Conservation (phyloP, 805 yeast species). For the Candida corydali region DNA sequence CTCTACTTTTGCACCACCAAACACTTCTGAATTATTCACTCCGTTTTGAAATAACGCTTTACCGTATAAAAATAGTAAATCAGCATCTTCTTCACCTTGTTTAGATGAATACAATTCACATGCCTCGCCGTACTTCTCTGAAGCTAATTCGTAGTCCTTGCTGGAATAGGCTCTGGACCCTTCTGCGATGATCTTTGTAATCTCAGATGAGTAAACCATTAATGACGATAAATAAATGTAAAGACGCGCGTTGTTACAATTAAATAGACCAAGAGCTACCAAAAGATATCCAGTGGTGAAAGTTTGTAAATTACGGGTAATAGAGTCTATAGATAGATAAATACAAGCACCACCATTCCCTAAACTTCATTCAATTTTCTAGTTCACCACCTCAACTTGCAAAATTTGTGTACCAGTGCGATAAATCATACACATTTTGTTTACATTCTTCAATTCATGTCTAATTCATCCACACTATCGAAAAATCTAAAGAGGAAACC, state of each 20-base stretch:
- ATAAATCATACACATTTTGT: no score
- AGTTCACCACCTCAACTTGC: no score
- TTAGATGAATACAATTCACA: slow-evolving; percentile 53
- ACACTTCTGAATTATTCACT: slow-evolving; percentile 66
- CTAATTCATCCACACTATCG: slow-evolving; percentile 5
- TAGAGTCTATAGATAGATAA: no score
- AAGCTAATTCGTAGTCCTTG: slow-evolving; percentile 65
- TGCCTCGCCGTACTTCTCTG: slow-evolving; percentile 67
- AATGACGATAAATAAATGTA: not conserved
- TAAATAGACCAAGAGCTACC: not conserved
- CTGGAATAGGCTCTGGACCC: slow-evolving; percentile 65
- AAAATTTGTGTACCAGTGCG: no score
- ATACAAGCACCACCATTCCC: no score
- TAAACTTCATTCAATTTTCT: not conserved
- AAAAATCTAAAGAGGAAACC: slow-evolving; percentile 24
- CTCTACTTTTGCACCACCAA: slow-evolving; percentile 47
- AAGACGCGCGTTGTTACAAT: not conserved
- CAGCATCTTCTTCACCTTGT: slow-evolving; percentile 59
- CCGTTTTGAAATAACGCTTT: slow-evolving; percentile 76
- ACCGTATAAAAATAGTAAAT: slow-evolving; percentile 72
- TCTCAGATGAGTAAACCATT: slow-evolving; percentile 31
- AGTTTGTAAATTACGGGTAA: not conserved
- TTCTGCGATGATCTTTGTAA: slow-evolving; percentile 47
- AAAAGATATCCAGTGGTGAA: not conserved
- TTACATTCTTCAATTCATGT: no score